Percentiles rank a stretch among this genome's conserved stretches.
These are phyloP conservation scores for Arabidopsis lyrata DNA, from an alignment of 441 rosid species.

Conservation along the genomic window DNA sequence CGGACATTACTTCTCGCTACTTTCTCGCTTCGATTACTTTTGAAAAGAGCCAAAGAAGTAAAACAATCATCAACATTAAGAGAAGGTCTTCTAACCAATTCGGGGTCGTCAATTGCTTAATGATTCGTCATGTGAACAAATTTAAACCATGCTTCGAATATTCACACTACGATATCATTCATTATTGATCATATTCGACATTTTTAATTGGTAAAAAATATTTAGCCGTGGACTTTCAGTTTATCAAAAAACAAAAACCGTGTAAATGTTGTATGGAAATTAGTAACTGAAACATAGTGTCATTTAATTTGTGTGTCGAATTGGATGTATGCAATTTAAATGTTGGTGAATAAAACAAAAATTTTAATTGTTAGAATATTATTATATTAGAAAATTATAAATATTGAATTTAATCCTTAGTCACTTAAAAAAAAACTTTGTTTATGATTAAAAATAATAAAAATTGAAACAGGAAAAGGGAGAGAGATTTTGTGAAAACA, in stretches of 20 bases:
- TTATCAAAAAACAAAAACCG: neutral
- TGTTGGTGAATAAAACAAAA: neutral
- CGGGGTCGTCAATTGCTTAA: neutral
- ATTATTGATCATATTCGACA: neutral
- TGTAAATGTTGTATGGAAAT: neutral
- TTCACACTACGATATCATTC: neutral
- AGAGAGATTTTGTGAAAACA: conserved; percentile 12
- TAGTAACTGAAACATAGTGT: neutral
- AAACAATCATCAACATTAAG: conserved; percentile 1
- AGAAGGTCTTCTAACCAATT: conserved; percentile 28
- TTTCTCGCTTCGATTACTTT: conserved; percentile 67
- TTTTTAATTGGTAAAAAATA: neutral
- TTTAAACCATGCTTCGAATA: neutral
- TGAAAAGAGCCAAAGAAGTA: conserved; percentile 58
- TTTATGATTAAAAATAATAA: neutral
- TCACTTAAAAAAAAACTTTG: no score
- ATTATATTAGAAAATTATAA: neutral
- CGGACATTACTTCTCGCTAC: conserved; percentile 74
- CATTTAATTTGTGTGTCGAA: neutral
- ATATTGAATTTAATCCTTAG: neutral
- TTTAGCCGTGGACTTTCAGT: neutral
- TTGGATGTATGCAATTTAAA: neutral
- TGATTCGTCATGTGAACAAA: neutral
- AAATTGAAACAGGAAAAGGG: conserved; percentile 7
- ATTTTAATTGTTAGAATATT: no score